Base-by-base conservation (phyloP, 1,284 basidiomycete genomes). In the Ceratobasidium sp. region DNA sequence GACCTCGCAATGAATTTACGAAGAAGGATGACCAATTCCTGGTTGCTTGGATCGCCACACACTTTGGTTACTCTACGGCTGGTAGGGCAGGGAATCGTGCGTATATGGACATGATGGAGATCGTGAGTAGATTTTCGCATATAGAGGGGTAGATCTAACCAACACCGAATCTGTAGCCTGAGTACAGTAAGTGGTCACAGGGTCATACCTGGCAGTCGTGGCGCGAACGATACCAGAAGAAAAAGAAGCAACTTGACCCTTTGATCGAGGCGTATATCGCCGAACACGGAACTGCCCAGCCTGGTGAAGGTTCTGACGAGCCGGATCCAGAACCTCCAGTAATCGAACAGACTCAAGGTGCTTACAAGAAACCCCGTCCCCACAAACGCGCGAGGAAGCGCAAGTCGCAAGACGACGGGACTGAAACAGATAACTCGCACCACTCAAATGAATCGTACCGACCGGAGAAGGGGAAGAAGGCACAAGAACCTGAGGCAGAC, bases 141-240 rank as follows among this genome's bases (percentile, higher is more conserved):
- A n/a, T n/a, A n/a, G n/a, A n/a, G n/a, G n/a, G n/a, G n/a, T n/a
- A n/a, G n/a, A n/a, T 61, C 31, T 41, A 19, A 34, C 34, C 3
- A 37, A 37, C 29, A 27, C 37, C n/a, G 2, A 68, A 14, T 69
- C 27, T 69, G 64, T 46, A 69, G 66, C 19, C 51, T 3, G 16
- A 46, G 27, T 46, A 58, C 19, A 24, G 6, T 3, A 37, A n/a
- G 22, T 69, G 66, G 66, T 39, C 66, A 1, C n/a, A 43, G 14
- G 39, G 53, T 9, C 66, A 69, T 27, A 69, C 66, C n/a, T 69
- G 66, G 66, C 51, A 56, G 13, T 69, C 66, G n/a, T 69, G 66
- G 66, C 66, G 66, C n/a, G 66, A 69, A 37, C 29, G 51, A 24
- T 69, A 69, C 66, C 56, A 69, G 66, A 69, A 39, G 4, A 69